A percentile compares a stretch with the other conserved stretches of the same genome.
Evolutionary conservation across 2,329 filamentous ascomycete species (phyloP).

Genomic region (Fonsecaea erecta): DNA sequence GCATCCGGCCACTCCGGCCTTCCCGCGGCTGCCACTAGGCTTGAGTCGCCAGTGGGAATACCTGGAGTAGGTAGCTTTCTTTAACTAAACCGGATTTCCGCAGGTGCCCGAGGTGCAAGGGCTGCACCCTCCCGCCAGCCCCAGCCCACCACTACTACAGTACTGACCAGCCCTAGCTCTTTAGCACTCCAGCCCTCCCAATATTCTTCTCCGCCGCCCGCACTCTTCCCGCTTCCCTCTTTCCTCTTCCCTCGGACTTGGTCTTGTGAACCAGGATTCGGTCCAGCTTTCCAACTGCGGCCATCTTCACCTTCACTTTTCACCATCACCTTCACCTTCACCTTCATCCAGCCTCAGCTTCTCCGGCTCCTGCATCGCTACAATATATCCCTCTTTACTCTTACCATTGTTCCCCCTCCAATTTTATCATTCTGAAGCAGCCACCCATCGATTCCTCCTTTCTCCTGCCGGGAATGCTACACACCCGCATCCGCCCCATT

Average conservation of each 20-base stretch:
- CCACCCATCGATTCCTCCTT: neutral
- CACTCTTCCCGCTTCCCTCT: too few species aligned
- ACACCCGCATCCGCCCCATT: neutral
- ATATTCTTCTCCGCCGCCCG: neutral
- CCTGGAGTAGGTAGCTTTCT: neutral
- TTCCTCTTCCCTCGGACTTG: neutral
- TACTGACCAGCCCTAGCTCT: neutral
- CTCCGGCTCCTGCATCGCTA: neutral
- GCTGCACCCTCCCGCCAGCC: neutral
- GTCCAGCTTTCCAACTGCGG: neutral
- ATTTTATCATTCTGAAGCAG: neutral
- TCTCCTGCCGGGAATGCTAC: neutral
- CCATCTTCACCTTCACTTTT: neutral
- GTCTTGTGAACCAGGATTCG: neutral
- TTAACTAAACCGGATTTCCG: conserved; percentile 3
- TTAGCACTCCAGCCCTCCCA: neutral
- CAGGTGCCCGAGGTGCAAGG: neutral
- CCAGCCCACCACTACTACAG: neutral
- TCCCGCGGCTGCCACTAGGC: neutral
- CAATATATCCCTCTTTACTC: neutral
- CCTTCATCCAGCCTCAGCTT: conserved; percentile 8
- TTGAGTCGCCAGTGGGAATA: neutral
- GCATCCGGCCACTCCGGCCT: neutral
- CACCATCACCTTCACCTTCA: neutral
- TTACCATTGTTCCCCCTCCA: neutral